Conservation (phyloP, 1,284 basidiomycete species). For the Cutaneotrichosporon arboriforme region DNA sequence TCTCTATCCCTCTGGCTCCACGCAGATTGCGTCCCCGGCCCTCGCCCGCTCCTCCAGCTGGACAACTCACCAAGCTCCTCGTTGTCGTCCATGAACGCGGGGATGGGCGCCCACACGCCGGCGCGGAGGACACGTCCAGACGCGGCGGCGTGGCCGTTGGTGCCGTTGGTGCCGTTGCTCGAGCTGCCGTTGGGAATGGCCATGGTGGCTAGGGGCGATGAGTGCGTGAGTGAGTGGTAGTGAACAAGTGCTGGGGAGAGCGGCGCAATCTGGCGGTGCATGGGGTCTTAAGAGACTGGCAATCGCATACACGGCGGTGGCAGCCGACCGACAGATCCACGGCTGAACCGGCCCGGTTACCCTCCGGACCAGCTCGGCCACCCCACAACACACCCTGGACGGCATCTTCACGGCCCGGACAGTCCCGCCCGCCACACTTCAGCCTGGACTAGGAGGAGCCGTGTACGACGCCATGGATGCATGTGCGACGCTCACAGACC, state of each 20-base stretch:
- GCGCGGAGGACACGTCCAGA: conserved; percentile 57
- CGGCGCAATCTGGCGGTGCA: background rate
- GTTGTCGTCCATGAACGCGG: conserved; percentile 71
- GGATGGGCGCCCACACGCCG: conserved; percentile 79
- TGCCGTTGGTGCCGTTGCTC: conserved; percentile 4
- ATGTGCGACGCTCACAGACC: too few relatives aligned
- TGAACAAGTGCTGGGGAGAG: background rate
- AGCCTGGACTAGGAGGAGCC: too few relatives aligned
- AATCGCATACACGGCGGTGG: background rate
- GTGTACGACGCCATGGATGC: too few relatives aligned
- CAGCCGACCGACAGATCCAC: background rate
- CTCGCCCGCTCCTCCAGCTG: background rate
- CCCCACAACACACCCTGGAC: background rate
- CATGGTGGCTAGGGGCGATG: conserved; percentile 11
- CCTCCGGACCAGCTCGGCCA: background rate
- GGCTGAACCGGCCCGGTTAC: background rate
- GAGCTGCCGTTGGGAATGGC: conserved; percentile 12
- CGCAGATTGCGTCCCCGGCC: background rate
- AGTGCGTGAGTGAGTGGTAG: background rate
- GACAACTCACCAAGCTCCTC: conserved; percentile 70
- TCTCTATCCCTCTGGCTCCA: too few relatives aligned
- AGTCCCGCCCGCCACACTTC: too few relatives aligned
- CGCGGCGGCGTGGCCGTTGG: conserved; percentile 22
- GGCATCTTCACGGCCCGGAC: too few relatives aligned
- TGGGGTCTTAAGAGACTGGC: background rate